phyloP scores from a whole-genome alignment of 768 basidiomycete species.

The Mycena olivaceomarginata region DNA sequence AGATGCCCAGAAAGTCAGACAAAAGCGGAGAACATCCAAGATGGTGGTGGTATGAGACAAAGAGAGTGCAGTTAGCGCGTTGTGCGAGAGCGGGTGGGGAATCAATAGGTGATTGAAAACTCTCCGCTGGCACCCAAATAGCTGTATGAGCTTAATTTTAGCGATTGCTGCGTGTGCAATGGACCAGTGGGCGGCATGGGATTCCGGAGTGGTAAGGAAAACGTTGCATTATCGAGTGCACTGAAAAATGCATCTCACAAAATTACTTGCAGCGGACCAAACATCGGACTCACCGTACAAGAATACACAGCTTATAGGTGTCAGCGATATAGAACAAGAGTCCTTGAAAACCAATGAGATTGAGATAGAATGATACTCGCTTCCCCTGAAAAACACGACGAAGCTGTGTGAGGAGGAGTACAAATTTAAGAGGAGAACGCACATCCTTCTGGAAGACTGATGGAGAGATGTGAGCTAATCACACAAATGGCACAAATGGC shows the following conservation, averaged over 20 bases:
- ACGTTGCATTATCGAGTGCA: not conserved
- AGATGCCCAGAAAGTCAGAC: not conserved
- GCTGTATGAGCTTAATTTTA: not conserved
- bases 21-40: not conserved
- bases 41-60: conserved; percentile 1
- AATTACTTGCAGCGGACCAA: not conserved
- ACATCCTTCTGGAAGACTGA: no score
- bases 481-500: no score
- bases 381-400: no score
- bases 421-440: no score
- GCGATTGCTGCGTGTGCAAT: conserved; percentile 6
- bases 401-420: no score
- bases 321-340: conserved; percentile 4
- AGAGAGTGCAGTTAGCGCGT: not conserved
- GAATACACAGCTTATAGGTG: conserved; percentile 4
- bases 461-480: no score
- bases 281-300: not conserved
- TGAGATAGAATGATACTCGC: not conserved
- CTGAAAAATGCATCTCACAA: not conserved
- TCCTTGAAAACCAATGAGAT: conserved; percentile 6
- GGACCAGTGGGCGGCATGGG: not conserved
- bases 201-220: not conserved
- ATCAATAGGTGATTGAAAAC: conserved; percentile 3
- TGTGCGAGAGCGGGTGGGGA: not conserved
- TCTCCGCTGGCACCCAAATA: conserved; percentile 4